Base-by-base conservation (phyloP, 2,329 filamentous ascomycete species). In the Fusarium sp. region DNA sequence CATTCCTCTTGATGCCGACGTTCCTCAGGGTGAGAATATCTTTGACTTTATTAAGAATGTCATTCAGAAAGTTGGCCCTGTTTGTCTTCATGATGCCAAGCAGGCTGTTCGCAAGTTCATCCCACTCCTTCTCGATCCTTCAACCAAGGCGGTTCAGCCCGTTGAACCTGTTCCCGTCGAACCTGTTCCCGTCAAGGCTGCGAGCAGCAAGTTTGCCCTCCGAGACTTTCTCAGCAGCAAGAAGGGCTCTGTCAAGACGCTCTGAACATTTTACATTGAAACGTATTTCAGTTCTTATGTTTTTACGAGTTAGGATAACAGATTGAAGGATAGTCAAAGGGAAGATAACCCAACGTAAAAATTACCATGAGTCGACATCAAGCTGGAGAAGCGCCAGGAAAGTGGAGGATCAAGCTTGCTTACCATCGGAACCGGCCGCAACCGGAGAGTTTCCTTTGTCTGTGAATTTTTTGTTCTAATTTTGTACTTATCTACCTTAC, bases 41-140 rank as follows among this genome's bases (percentile, higher is more conserved):
- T 66, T 73, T 14, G 70, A 74, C 44, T 73, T 63, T 15, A 40
- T 69, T 32, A 73, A 73, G 56, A 56, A 30, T 8, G 20, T 58
- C 1, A 52, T 71, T 14, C 70, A 73, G 42, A 50, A 32, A 14
- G 26, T 32, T 7, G 59, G 64, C 0, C 64, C 67, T 6, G 12
- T 49, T 12, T 59, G 56, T 5, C 49, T 73, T 23, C 40, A 64
- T 3, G 41, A 60, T 3, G 50, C 67, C 13, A 71, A 69, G 30
- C 46, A 63, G 7, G 44, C 44, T 20, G 59, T 68, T 7, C 58
- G 60, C 55, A 73, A 66, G 30, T 73, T 71, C 10, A 32, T 58
- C 14, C 45, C 64, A 15, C 38, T 57, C 6, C 64, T 73, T 10
- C 30, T 66, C 2, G 41, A 57, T 6, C 27, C 50, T n/a, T 40